A percentile compares a stretch with the other conserved stretches of the same genome.
phyloP scores from a whole-genome alignment of 768 basidiomycete species.

The Tulasnella sp. region DNA sequence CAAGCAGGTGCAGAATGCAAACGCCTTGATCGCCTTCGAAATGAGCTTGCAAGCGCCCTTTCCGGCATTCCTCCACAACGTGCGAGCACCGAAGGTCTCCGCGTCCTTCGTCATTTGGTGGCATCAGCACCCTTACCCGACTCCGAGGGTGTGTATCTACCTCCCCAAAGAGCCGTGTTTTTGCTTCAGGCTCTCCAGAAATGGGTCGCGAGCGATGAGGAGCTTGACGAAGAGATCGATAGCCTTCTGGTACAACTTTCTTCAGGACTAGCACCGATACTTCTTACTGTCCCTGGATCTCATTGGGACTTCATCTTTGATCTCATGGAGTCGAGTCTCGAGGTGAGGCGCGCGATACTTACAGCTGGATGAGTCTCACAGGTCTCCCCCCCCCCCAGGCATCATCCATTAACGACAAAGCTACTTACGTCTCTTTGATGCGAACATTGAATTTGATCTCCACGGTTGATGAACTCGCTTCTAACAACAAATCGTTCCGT shows the following conservation, averaged over 20 bases:
- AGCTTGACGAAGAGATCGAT: constrained; percentile 73
- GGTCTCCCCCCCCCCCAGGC: constrained; percentile 44
- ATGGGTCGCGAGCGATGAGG: constrained; percentile 67
- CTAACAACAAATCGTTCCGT: constrained; percentile 68
- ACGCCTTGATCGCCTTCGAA: constrained; percentile 73
- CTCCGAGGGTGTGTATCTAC: constrained; percentile 77
- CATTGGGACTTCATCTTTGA: constrained; percentile 96
- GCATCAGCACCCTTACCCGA: constrained; percentile 73
- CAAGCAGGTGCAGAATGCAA: constrained; percentile 62
- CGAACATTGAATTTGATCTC: constrained; percentile 66
- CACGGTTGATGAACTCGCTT: constrained; percentile 62
- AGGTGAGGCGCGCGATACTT: constrained; percentile 49
- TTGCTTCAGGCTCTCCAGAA: constrained; percentile 75
- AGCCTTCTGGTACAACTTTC: constrained; percentile 71
- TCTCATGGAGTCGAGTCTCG: constrained; percentile 78
- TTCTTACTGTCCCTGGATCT: constrained; percentile 77
- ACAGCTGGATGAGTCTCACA: not conserved
- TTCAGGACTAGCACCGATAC: constrained; percentile 70
- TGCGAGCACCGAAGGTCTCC: constrained; percentile 66
- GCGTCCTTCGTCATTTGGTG: constrained; percentile 61
- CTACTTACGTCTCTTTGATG: constrained; percentile 58
- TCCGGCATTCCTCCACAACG: constrained; percentile 58
- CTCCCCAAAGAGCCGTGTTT: constrained; percentile 80
- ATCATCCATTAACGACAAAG: constrained; percentile 55
- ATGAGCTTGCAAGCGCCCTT: constrained; percentile 81